phyloP scores from a whole-genome alignment of 805 yeast species.

The Saccharomycopsis lassenensis region DNA sequence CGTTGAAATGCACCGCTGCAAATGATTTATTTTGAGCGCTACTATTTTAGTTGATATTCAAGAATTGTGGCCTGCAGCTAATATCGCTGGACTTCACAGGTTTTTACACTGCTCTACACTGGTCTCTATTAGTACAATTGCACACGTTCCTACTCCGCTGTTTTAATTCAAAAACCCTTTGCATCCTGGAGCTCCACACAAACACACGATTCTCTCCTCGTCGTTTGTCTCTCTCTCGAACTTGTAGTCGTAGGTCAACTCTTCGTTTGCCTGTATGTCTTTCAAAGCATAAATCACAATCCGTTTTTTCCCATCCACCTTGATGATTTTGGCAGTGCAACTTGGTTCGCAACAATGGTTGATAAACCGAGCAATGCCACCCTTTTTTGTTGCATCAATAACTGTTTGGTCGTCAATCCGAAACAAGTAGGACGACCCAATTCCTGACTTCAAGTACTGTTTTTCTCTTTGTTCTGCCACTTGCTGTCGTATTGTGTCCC shows the following conservation, averaged over 20 bases:
- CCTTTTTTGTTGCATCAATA: conserved; percentile 93
- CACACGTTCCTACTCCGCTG: too few relatives aligned
- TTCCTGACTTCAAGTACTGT: conserved; percentile 77
- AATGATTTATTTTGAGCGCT: too few relatives aligned
- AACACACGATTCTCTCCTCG: conserved; percentile 77
- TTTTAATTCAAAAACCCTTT: conserved; percentile 74
- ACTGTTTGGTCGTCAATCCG: conserved; percentile 90
- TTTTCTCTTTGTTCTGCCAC: conserved; percentile 90
- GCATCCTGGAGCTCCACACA: conserved; percentile 93
- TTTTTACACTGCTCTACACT: too few relatives aligned
- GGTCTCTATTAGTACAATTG: too few relatives aligned
- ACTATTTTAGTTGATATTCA: too few relatives aligned
- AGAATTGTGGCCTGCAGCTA: too few relatives aligned
- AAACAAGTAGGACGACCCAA: conserved; percentile 89
- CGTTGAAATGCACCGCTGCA: too few relatives aligned
- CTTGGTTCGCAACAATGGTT: conserved; percentile 97
- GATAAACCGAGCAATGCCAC: conserved; percentile 94
- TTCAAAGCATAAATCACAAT: conserved; percentile 90
- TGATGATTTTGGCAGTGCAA: conserved; percentile 92
- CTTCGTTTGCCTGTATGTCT: conserved; percentile 82
- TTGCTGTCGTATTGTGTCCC: conserved; percentile 86
- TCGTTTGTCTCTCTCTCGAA: conserved; percentile 87
- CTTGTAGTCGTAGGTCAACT: conserved; percentile 90
- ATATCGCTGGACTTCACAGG: too few relatives aligned
- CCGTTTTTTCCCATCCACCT: conserved; percentile 87